Evolutionary conservation across 2,329 filamentous ascomycete genomes (phyloP).

Genomic region (Dactylellina cionopaga): DNA sequence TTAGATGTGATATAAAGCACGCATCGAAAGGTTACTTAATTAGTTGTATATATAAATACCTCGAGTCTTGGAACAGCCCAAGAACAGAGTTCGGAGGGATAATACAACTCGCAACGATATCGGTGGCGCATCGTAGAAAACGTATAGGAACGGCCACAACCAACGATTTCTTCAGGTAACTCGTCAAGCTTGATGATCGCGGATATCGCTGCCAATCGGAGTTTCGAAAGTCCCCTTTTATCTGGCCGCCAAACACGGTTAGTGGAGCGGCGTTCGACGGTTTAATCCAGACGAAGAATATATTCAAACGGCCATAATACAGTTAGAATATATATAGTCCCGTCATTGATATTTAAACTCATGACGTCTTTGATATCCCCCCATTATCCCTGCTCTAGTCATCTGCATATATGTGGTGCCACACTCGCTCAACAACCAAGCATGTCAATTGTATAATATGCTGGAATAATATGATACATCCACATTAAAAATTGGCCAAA

Average conservation of each 20-base stretch:
- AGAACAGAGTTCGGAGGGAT: too few species aligned
- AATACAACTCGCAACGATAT: too few species aligned
- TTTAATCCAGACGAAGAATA: background rate
- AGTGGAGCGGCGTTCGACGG: background rate
- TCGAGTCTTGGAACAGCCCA: too few species aligned
- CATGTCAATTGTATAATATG: slow-evolving; percentile 1
- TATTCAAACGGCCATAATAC: background rate
- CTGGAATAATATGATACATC: background rate
- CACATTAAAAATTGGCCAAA: background rate
- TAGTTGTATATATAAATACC: too few species aligned
- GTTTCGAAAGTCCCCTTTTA: background rate
- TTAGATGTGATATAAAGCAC: too few species aligned
- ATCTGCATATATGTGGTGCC: background rate
- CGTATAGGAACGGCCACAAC: background rate
- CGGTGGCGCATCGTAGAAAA: background rate
- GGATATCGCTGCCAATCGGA: slow-evolving; percentile 41
- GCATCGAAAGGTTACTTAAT: too few species aligned
- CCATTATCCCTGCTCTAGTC: background rate
- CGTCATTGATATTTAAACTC: slow-evolving; percentile 10
- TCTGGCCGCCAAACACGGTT: background rate
- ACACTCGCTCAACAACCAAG: background rate
- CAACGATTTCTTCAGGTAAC: slow-evolving; percentile 8
- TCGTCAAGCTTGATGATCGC: slow-evolving; percentile 14
- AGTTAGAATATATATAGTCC: background rate
- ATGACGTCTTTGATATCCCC: slow-evolving; percentile 50